Evolutionary conservation across 2,329 filamentous ascomycete species (phyloP).

Genomic region (Cordyceps fumosorosea): DNA sequence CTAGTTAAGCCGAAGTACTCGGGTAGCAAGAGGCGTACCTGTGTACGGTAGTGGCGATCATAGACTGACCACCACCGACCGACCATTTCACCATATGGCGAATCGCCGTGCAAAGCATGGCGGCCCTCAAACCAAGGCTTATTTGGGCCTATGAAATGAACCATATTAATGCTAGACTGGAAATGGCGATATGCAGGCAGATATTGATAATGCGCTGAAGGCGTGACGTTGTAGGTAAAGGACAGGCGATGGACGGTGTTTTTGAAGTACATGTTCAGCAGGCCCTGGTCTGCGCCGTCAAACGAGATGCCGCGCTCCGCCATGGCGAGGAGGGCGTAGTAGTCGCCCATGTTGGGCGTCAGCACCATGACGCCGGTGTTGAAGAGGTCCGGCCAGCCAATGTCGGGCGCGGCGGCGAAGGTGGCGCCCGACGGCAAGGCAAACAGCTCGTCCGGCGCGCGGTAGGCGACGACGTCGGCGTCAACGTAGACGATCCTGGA

Average conservation of each 20-base stretch:
- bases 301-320: slow-evolving; percentile 86
- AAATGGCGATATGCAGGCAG: slow-evolving; percentile 91
- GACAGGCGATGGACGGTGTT: slow-evolving; percentile 77
- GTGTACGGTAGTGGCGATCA: slow-evolving; percentile 69
- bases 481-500: slow-evolving; percentile 92
- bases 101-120: slow-evolving; percentile 43
- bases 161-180: slow-evolving; percentile 78
- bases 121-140: slow-evolving; percentile 81
- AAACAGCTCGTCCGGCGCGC: slow-evolving; percentile 91
- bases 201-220: slow-evolving; percentile 95
- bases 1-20: background rate
- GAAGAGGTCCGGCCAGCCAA: slow-evolving; percentile 97
- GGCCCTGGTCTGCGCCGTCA: slow-evolving; percentile 91
- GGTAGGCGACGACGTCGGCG: slow-evolving; percentile 83
- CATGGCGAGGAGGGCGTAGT: slow-evolving; percentile 76
- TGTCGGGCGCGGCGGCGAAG: slow-evolving; percentile 77
- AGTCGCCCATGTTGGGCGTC: slow-evolving; percentile 79
- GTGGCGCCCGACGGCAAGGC: slow-evolving; percentile 42
- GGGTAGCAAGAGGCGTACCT: slow-evolving; percentile 29
- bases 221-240: slow-evolving; percentile 96
- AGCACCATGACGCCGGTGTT: slow-evolving; percentile 97
- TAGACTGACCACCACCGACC: slow-evolving; percentile 93
- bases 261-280: slow-evolving; percentile 91
- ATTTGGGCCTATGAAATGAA: slow-evolving; percentile 87
- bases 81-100: slow-evolving; percentile 75